These are phyloP conservation scores for Trichoderma citrinoviride DNA, from an alignment of 2,329 filamentous ascomycete genomes.

Conservation along the genomic window DNA sequence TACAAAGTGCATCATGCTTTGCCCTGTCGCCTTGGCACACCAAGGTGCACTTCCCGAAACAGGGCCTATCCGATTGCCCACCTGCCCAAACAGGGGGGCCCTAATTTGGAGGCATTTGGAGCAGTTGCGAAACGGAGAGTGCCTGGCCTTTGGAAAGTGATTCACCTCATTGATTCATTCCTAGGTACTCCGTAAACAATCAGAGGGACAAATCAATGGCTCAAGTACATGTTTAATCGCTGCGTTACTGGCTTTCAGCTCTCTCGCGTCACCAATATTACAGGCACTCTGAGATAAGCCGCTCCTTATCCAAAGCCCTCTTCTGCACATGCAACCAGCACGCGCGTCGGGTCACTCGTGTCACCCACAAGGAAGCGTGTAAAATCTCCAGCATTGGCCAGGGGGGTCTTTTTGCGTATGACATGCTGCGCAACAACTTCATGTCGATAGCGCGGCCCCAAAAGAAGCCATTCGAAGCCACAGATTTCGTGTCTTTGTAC, in stretches of 20 bases:
- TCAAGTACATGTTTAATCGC: too few relatives aligned
- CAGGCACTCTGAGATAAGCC: too few relatives aligned
- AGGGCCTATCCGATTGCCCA: neutral
- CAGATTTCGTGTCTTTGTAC: neutral
- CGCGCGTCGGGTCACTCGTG: neutral
- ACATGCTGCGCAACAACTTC: conserved; percentile 7
- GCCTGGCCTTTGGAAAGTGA: conserved; percentile 1
- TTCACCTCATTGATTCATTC: too few relatives aligned
- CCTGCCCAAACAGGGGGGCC: conserved; percentile 2
- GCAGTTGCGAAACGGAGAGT: conserved; percentile 9
- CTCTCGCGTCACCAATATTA: too few relatives aligned
- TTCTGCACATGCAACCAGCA: neutral
- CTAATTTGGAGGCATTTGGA: conserved; percentile 5
- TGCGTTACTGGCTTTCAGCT: too few relatives aligned
- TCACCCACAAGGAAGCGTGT: neutral
- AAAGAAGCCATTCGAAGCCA: neutral
- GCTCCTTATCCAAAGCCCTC: neutral
- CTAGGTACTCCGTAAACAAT: too few relatives aligned
- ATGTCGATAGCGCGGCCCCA: conserved; percentile 6
- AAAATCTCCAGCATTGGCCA: neutral
- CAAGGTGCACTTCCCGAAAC: neutral
- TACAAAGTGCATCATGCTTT: neutral
- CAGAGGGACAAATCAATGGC: too few relatives aligned
- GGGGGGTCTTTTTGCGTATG: neutral
- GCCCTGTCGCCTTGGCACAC: neutral